Conservation (phyloP, 2,329 filamentous ascomycete genomes). For the Pestalotiopsis sp. region DNA sequence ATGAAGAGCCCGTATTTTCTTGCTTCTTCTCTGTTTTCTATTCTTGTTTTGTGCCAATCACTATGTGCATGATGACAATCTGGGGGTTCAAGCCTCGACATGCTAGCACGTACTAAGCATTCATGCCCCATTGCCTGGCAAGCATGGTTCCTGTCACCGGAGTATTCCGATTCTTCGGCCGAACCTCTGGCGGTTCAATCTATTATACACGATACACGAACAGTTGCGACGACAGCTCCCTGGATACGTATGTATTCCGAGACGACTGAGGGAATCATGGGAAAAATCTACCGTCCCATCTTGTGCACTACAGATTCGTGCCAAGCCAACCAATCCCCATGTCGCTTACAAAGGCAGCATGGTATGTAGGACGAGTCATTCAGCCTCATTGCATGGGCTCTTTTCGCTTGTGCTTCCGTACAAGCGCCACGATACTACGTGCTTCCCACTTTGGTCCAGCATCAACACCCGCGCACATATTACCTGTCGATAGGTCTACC, state of each 20-base stretch:
- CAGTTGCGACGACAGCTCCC: neutral
- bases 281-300: neutral
- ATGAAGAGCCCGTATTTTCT: neutral
- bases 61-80: neutral
- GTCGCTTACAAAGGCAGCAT: conserved; percentile 4
- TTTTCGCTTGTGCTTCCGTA: neutral
- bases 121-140: neutral
- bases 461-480: neutral
- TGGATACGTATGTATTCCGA: neutral
- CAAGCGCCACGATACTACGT: neutral
- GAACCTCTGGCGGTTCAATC: neutral
- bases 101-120: neutral
- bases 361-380: neutral
- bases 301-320: neutral
- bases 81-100: neutral
- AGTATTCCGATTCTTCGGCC: neutral
- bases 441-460: neutral
- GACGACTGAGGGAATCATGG: neutral
- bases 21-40: neutral
- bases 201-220: neutral
- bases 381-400: conserved; percentile 1
- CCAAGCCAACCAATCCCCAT: neutral
- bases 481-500: neutral
- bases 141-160: neutral
- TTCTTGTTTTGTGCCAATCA: neutral